Conservation (phyloP, 2,329 filamentous ascomycete genomes). For the Pseudocercospora cruenta region DNA sequence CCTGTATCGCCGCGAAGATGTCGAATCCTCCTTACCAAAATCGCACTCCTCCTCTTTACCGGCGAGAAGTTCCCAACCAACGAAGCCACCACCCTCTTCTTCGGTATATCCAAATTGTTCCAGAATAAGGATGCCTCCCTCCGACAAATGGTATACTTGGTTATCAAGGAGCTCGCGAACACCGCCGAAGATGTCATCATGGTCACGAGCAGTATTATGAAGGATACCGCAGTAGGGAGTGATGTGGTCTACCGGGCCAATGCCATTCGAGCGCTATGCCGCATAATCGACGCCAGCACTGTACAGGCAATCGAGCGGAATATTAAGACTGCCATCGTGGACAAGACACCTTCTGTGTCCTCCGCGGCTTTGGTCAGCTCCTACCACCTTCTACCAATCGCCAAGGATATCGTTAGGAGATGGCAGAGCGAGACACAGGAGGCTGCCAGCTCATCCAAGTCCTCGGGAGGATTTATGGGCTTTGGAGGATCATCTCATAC, state of each 20-base stretch:
- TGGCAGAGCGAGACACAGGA: conserved; percentile 99
- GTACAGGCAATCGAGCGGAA: conserved; percentile 97
- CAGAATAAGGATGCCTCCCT: conserved; percentile 98
- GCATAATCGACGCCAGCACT: conserved; percentile 94
- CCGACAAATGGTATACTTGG: conserved; percentile 97
- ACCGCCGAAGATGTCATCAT: conserved; percentile 99
- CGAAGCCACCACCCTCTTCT: conserved; percentile 97
- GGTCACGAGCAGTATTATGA: conserved; percentile 99
- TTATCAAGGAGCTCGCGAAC: conserved; percentile 95
- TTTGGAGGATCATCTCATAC: conserved; percentile 79
- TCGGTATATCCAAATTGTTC: conserved; percentile 98
- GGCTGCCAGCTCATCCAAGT: conserved; percentile 87
- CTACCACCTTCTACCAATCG: conserved; percentile 95
- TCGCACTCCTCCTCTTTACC: conserved; percentile 92
- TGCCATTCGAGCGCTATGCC: conserved; percentile 90
- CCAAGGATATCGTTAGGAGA: conserved; percentile 89
- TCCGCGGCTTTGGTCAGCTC: conserved; percentile 95
- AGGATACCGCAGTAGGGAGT: conserved; percentile 93
- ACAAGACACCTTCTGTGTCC: conserved; percentile 96
- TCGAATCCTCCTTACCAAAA: conserved; percentile 95
- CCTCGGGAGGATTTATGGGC: conserved; percentile 86
- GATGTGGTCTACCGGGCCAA: conserved; percentile 94
- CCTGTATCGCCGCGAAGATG: conserved; percentile 97
- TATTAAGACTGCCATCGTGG: conserved; percentile 98
- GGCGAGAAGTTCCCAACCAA: conserved; percentile 96